A percentile compares a stretch with the other conserved stretches of the same genome.
Conservation (phyloP, 768 basidiomycete species). For the Lentinula aciculospora region DNA sequence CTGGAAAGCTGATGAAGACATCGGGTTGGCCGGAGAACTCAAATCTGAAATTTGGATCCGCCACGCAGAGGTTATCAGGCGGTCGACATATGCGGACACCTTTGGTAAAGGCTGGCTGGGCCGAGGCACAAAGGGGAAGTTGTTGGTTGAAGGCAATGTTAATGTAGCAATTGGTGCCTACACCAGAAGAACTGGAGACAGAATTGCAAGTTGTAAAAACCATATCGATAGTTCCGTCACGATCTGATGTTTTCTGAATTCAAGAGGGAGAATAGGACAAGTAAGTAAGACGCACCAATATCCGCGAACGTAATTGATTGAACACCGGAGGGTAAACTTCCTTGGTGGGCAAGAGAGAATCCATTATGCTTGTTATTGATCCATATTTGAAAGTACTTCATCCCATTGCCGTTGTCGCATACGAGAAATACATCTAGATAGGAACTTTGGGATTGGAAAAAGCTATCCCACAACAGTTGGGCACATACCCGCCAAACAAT, state of each 20-base stretch:
- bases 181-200: constrained; percentile 61
- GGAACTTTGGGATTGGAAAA: neutral
- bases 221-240: constrained; percentile 96
- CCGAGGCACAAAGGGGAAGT: constrained; percentile 69
- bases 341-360: constrained; percentile 63
- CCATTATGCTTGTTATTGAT: constrained; percentile 75
- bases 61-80: constrained; percentile 75
- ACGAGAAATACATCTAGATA: constrained; percentile 79
- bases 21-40: constrained; percentile 54
- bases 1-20: constrained; percentile 61
- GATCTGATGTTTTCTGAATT: constrained; percentile 41
- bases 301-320: constrained; percentile 88
- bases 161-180: constrained; percentile 73
- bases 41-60: constrained; percentile 78
- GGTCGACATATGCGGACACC: constrained; percentile 60
- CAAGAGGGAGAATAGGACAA: neutral
- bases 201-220: constrained; percentile 80
- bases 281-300: constrained; percentile 49
- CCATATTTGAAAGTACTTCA: constrained; percentile 85
- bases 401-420: constrained; percentile 61
- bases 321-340: constrained; percentile 65
- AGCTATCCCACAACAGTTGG: neutral
- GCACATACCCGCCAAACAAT: constrained; percentile 81
- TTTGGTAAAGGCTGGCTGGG: constrained; percentile 42
- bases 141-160: constrained; percentile 95